phyloP scores from a whole-genome alignment of 768 basidiomycete genomes.

The Leccinum subtestaceum region DNA sequence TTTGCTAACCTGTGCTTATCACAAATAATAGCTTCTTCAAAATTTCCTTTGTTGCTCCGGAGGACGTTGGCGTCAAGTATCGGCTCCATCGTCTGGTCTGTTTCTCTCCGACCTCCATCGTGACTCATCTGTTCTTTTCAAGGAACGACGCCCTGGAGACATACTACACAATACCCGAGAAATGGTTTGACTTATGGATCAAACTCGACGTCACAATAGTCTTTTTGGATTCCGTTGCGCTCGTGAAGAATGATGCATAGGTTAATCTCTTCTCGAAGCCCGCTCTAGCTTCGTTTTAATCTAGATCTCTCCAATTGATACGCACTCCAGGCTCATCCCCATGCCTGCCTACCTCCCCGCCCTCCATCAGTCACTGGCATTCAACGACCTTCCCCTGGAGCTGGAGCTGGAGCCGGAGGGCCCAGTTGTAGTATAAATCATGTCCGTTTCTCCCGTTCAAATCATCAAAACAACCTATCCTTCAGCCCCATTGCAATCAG shows the following conservation, averaged over 20 bases:
- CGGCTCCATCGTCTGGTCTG: background rate
- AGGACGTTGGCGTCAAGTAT: background rate
- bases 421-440: too few species aligned
- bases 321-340: background rate
- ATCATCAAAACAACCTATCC: too few species aligned
- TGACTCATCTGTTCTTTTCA: background rate
- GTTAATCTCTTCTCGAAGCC: background rate
- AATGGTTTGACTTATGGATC: background rate
- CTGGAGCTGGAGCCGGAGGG: background rate
- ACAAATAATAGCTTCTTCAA: too few species aligned
- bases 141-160: background rate
- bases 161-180: too few species aligned
- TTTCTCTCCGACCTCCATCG: slow-evolving; percentile 3
- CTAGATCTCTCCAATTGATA: background rate
- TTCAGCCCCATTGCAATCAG: too few species aligned
- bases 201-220: background rate
- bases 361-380: background rate
- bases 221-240: background rate
- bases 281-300: too few species aligned
- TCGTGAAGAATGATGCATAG: background rate
- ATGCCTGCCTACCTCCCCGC: background rate
- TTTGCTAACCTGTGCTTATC: background rate
- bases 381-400: background rate
- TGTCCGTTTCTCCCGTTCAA: too few species aligned
- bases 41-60: background rate